phyloP scores from a whole-genome alignment of 306 rosid species.

The Castanopsis chinensis region DNA sequence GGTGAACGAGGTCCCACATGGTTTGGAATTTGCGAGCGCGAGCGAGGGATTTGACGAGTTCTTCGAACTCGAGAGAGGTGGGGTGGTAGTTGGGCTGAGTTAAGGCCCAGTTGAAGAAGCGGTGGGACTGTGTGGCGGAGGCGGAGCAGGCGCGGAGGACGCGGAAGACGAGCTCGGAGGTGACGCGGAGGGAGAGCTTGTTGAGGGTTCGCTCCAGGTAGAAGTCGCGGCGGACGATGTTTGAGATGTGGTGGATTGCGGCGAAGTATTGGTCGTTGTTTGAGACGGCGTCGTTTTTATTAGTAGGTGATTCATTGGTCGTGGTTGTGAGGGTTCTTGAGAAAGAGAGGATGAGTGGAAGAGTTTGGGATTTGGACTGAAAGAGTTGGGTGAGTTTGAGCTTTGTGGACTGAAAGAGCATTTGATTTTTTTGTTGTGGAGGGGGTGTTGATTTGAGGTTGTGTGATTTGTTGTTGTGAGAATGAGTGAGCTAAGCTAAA shows the following conservation, averaged over 20 bases:
- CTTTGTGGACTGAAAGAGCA: too few species aligned
- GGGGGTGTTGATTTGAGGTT: too few species aligned
- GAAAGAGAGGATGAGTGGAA: neutral
- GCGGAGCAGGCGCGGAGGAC: slow-evolving; percentile 79
- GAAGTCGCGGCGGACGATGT: slow-evolving; percentile 85
- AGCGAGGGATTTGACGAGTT: slow-evolving; percentile 70
- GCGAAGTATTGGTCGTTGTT: slow-evolving; percentile 70
- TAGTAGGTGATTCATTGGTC: neutral
- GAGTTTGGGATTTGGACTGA: neutral
- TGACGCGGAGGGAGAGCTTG: slow-evolving; percentile 66
- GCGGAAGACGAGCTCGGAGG: slow-evolving; percentile 86
- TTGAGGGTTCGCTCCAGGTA: slow-evolving; percentile 93
- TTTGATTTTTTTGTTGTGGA: too few species aligned
- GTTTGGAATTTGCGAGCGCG: slow-evolving; percentile 59
- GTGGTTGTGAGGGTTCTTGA: slow-evolving; percentile 26
- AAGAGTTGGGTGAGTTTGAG: too few species aligned
- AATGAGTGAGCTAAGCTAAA: too few species aligned
- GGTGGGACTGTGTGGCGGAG: slow-evolving; percentile 58
- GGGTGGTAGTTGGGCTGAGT: slow-evolving; percentile 61
- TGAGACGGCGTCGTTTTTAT: neutral
- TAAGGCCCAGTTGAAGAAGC: slow-evolving; percentile 93
- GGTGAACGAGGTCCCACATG: slow-evolving; percentile 78
- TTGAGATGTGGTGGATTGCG: slow-evolving; percentile 77
- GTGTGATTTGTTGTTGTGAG: too few species aligned
- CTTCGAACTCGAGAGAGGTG: slow-evolving; percentile 81